These are phyloP conservation scores for Ajuga chamaepitys DNA, from an alignment of 257 asterid species.

Conservation along the genomic window DNA sequence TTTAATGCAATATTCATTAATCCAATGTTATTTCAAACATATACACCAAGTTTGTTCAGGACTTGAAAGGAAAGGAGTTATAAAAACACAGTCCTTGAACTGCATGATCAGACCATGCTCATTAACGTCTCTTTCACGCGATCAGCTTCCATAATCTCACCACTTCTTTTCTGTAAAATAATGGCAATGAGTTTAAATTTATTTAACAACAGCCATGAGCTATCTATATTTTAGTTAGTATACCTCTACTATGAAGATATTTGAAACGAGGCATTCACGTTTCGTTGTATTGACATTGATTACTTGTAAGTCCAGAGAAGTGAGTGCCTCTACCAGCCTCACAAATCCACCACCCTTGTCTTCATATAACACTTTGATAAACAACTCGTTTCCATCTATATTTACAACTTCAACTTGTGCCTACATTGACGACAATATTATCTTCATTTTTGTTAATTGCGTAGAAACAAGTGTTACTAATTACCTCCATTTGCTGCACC, in stretches of 20 bases:
- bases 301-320: conserved; percentile 46
- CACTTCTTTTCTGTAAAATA: conserved; percentile 34
- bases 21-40: no score
- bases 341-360: conserved; percentile 54
- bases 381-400: conserved; percentile 49
- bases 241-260: conserved; percentile 59
- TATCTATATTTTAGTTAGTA: not conserved
- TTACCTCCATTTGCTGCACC: conserved; percentile 70
- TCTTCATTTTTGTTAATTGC: no score
- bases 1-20: no score
- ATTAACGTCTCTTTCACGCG: conserved; percentile 45
- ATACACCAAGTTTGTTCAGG: no score
- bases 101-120: no score
- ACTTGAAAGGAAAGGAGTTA: no score
- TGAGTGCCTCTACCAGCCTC: conserved; percentile 46
- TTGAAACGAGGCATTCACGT: conserved; percentile 48
- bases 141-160: conserved; percentile 44
- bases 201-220: not conserved
- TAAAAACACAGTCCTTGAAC: no score
- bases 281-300: conserved; percentile 49
- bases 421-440: conserved; percentile 17
- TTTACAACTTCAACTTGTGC: conserved; percentile 61
- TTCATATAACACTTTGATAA: conserved; percentile 51
- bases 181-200: not conserved
- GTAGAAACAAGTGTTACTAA: not conserved